Evolutionary conservation across 208 protist species (phyloP), one percentile per base, ranked within the genome.

Genomic region (Crithidia bombi): DNA sequence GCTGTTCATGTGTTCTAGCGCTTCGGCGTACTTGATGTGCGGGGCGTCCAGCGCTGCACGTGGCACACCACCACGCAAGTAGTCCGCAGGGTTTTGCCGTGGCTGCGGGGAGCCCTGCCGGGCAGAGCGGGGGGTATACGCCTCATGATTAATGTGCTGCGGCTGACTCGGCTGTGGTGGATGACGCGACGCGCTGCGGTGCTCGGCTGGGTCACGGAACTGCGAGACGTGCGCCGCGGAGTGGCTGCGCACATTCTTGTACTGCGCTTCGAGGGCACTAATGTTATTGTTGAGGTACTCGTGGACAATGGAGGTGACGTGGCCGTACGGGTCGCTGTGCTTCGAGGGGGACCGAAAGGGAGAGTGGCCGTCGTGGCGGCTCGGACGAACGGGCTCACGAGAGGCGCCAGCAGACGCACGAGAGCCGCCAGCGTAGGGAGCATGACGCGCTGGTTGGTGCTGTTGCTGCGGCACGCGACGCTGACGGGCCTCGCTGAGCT

Each of bases 271-370:
- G 19, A 85, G 46, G 10, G 76, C 77, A 41, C 57, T 85, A 39
- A 88, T 87, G 54, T 68, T 41, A 36, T 70, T 78, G 25, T 83
- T 46, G 28, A 73, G 69, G 56, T 89, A 82, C n/a, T 84, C 70
- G 54, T 75, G 72, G n/a, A 90, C 70, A 17, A 88, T 83, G 21
- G 83, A 94, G 19, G 52, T 80, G 17, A 87, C 75, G 59, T 88
- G 79, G 15, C 55, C 50, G 75, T 94, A 91, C 21, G 65, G 66
- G 43, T 71, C 59, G 21, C 26, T 58, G n/a, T 58, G 30, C 47
- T 70, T 77, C 19, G 64, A 67, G 1, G 33, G 39, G 11, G 49
- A 58, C 25, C 36, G 41, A 0, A 64, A 21, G 2, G 33, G 33
- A 1, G 73, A 72, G n/a, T 39, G 39, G 12, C 39, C 38, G 47